Conservation (phyloP, 2,329 filamentous ascomycete genomes). For the Ceratocystis papillata region DNA sequence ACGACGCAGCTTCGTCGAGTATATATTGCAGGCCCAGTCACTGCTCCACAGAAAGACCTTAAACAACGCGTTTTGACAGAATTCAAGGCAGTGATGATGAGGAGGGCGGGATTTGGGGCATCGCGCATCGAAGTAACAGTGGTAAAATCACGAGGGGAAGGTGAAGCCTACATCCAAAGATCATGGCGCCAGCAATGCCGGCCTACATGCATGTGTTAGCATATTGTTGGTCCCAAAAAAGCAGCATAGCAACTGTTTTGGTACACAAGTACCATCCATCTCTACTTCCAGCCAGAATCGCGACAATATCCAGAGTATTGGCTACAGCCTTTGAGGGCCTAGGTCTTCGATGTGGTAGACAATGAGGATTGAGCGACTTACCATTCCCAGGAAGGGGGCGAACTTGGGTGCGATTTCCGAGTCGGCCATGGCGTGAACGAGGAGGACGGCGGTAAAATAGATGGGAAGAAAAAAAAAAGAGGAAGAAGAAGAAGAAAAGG, state of each 20-base stretch:
- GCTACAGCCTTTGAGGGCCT: background rate
- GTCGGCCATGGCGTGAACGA: slow-evolving; percentile 38
- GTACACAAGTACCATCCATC: too few species aligned
- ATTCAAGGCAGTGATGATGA: background rate
- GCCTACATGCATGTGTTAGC: slow-evolving; percentile 39
- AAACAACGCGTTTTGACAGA: background rate
- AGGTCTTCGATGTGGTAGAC: background rate
- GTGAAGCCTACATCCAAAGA: slow-evolving; percentile 60
- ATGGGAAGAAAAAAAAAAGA: background rate
- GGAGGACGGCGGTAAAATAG: background rate
- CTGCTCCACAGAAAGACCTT: background rate
- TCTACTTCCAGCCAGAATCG: too few species aligned
- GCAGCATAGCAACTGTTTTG: background rate
- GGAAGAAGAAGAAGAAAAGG: background rate
- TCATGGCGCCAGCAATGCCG: slow-evolving; percentile 71
- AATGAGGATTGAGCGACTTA: slow-evolving; percentile 36
- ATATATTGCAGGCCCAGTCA: background rate
- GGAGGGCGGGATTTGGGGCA: background rate
- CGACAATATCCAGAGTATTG: background rate
- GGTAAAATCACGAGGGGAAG: slow-evolving; percentile 24
- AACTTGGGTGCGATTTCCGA: slow-evolving; percentile 63
- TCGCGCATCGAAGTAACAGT: background rate
- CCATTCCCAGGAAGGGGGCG: slow-evolving; percentile 81
- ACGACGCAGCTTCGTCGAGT: background rate
- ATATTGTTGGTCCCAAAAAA: background rate